phyloP scores from a whole-genome alignment of 2,329 filamentous ascomycete species.

The Fusarium algeriense region DNA sequence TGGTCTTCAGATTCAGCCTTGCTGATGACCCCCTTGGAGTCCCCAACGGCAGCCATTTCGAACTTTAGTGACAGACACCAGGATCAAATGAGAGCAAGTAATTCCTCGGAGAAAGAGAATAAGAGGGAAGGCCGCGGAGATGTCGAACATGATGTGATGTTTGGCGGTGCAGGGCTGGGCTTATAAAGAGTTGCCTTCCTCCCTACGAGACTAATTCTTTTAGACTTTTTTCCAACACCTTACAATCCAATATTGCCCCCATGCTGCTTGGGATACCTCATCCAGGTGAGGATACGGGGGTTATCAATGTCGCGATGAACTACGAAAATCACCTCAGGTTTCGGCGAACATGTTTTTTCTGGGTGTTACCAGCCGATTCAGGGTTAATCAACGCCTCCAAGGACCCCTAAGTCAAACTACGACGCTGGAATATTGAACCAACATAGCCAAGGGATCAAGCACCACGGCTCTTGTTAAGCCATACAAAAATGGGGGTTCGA shows the following conservation, averaged over 20 bases:
- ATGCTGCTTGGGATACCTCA: background rate
- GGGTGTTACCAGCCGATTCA: background rate
- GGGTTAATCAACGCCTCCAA: slow-evolving; percentile 1
- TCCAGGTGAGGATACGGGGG: slow-evolving; percentile 4
- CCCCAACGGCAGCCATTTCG: slow-evolving; percentile 31
- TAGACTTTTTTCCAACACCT: background rate
- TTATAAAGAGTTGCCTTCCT: slow-evolving; percentile 39
- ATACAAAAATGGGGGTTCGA: slow-evolving; percentile 1
- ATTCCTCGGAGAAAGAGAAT: slow-evolving; percentile 22
- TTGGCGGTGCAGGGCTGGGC: slow-evolving; percentile 24
- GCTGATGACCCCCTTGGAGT: slow-evolving; percentile 24
- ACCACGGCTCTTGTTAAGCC: background rate
- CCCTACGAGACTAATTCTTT: background rate
- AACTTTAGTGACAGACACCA: background rate
- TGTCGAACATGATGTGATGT: slow-evolving; percentile 8
- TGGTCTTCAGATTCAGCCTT: slow-evolving; percentile 26
- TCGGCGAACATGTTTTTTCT: slow-evolving; percentile 11
- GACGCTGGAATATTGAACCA: background rate
- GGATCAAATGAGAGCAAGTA: background rate
- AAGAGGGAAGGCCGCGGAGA: slow-evolving; percentile 30
- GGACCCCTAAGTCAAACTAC: background rate
- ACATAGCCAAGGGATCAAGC: background rate
- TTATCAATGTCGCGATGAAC: slow-evolving; percentile 44
- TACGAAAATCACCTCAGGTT: slow-evolving; percentile 43
- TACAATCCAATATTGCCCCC: background rate